Conservation (phyloP, 1,284 basidiomycete genomes). For the Malassezia obtusa region DNA sequence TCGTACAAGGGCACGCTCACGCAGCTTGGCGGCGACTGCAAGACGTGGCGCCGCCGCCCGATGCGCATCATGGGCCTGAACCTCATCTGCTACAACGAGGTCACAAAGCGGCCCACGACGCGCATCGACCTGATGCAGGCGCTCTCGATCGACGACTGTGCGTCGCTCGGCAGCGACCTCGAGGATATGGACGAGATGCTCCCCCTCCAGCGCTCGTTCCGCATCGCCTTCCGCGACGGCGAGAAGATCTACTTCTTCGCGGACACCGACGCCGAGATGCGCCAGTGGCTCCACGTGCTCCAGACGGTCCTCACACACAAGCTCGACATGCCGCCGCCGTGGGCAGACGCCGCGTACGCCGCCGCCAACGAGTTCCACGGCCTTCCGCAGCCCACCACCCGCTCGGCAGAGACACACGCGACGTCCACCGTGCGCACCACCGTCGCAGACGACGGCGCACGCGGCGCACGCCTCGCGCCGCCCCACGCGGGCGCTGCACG, state of each 20-base stretch:
- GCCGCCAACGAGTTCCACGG: background rate
- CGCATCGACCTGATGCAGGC: constrained; percentile 85
- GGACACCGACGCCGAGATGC: constrained; percentile 79
- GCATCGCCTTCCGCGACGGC: constrained; percentile 66
- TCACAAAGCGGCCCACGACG: constrained; percentile 79
- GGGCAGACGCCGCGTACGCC: constrained; percentile 26
- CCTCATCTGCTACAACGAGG: constrained; percentile 82
- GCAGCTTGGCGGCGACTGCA: constrained; percentile 87
- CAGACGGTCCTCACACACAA: constrained; percentile 26
- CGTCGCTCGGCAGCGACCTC: constrained; percentile 50
- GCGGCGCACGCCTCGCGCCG: background rate
- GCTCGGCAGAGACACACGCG: background rate
- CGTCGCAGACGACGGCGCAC: background rate
- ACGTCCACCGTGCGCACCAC: constrained; percentile 1
- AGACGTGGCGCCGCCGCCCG: constrained; percentile 74
- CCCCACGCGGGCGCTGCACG: no score
- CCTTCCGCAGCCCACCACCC: background rate
- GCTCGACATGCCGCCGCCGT: constrained; percentile 32
- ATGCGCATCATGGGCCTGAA: constrained; percentile 76
- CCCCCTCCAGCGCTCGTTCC: constrained; percentile 73
- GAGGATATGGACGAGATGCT: constrained; percentile 56
- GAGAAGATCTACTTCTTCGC: constrained; percentile 82
- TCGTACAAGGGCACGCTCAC: constrained; percentile 71
- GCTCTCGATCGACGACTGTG: constrained; percentile 64
- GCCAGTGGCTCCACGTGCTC: constrained; percentile 61